A percentile compares a stretch with the other conserved stretches of the same genome.
Evolutionary conservation across 2,329 filamentous ascomycete genomes (phyloP).

Genomic region (Geoglossum cookeanum): DNA sequence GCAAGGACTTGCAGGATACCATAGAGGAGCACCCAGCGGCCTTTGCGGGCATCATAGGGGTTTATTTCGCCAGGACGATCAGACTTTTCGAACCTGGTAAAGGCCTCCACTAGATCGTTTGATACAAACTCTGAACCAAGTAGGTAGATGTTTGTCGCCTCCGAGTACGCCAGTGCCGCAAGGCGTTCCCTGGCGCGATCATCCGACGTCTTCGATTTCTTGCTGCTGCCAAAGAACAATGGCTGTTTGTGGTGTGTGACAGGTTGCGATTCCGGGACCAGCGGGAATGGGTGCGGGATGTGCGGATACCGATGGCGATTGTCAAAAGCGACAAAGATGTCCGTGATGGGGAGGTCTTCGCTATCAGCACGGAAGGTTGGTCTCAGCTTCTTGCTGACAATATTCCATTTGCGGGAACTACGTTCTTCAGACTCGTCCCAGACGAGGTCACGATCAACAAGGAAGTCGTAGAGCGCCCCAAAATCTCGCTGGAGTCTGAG

Average conservation of each 20-base stretch:
- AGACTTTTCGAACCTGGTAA: constrained; percentile 22
- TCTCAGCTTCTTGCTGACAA: constrained; percentile 2
- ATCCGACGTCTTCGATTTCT: constrained; percentile 5
- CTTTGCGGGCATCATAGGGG: constrained; percentile 23
- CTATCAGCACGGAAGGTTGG: neutral
- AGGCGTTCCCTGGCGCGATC: constrained; percentile 3
- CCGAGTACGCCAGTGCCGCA: constrained; percentile 2
- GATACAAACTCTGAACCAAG: constrained; percentile 2
- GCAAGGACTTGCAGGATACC: constrained; percentile 23
- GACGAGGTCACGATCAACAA: constrained; percentile 6
- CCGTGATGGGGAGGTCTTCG: constrained; percentile 6
- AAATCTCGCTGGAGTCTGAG: constrained; percentile 8
- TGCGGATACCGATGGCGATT: constrained; percentile 5
- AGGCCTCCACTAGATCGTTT: constrained; percentile 22
- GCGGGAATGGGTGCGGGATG: constrained; percentile 8
- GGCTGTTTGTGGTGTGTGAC: neutral
- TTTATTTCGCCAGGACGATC: constrained; percentile 16
- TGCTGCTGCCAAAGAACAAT: constrained; percentile 1
- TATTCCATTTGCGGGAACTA: constrained; percentile 2
- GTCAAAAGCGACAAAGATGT: constrained; percentile 8
- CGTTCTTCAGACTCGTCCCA: constrained; percentile 5
- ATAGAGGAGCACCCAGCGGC: constrained; percentile 25
- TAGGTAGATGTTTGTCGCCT: constrained; percentile 6
- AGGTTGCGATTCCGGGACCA: constrained; percentile 4
- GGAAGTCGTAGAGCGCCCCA: constrained; percentile 8